These are phyloP conservation scores for Ophiocordyceps polyrhachis-furcata DNA, from an alignment of 2,329 filamentous ascomycete genomes.

Conservation along the genomic window DNA sequence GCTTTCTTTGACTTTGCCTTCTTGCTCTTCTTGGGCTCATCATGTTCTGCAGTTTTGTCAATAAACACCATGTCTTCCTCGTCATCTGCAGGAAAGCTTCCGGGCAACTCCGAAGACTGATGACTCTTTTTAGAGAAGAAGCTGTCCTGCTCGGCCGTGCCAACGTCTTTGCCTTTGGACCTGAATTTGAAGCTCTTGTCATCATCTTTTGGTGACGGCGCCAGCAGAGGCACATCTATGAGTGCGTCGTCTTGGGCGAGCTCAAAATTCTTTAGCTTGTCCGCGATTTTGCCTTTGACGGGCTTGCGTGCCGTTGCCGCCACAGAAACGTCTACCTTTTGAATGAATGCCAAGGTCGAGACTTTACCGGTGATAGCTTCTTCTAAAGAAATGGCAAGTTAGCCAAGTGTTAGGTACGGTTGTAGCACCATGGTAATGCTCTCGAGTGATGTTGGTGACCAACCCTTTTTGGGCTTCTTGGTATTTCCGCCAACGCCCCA, in stretches of 20 bases:
- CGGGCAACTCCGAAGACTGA: conserved; percentile 16
- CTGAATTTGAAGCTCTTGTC: conserved; percentile 15
- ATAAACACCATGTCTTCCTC: conserved; percentile 31
- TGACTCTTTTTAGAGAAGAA: conserved; percentile 15
- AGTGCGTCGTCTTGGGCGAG: conserved; percentile 16
- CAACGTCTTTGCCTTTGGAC: conserved; percentile 19
- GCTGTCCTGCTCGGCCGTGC: conserved; percentile 12
- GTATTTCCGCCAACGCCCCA: conserved; percentile 27
- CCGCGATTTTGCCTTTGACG: conserved; percentile 32
- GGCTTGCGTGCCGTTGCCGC: conserved; percentile 27
- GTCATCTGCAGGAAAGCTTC: conserved; percentile 37
- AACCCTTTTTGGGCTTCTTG: conserved; percentile 26
- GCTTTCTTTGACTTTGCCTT: conserved; percentile 12
- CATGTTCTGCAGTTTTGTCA: conserved; percentile 28
- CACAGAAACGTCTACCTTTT: conserved; percentile 17
- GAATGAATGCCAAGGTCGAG: conserved; percentile 19
- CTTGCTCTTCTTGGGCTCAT: conserved; percentile 16
- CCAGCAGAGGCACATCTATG: conserved; percentile 20
- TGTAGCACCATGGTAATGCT: not conserved
- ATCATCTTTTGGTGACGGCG: conserved; percentile 9
- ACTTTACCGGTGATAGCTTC: conserved; percentile 21
- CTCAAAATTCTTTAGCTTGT: conserved; percentile 39
- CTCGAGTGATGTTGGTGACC: conserved; percentile 7
- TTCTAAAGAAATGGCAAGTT: conserved; percentile 16
- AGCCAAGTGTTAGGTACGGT: too few relatives aligned